Evolutionary conservation across 2,329 filamentous ascomycete species (phyloP), one percentile per base, ranked within the genome.

Genomic region (Zasmidium cellare): DNA sequence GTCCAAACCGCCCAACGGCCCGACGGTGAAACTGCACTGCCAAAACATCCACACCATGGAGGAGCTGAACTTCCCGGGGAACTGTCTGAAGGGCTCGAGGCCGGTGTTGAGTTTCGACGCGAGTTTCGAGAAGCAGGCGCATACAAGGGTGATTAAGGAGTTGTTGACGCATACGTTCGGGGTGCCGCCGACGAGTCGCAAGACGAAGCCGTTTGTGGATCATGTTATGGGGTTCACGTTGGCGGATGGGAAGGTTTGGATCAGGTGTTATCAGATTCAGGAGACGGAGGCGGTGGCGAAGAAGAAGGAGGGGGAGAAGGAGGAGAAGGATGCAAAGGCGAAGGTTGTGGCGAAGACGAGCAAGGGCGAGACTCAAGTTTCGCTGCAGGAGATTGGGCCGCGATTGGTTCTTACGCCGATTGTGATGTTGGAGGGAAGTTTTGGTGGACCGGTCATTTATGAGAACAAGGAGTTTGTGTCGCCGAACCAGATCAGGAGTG

Each of bases 401-500:
- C 85, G 94, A 47, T 93, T 97, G 67, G 92, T 97, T 25, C 80
- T 97, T 51, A 97, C 92, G 23, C 93, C 94, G 0, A 97, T 97
- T 65, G 87, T 97, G 57, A 96, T 97, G 65, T 87, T 96, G 67
- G 94, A 99, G 74, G 92, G 91, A 46, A 92, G 90, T 60, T 97
- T 99, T 68, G 93, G 93, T 54, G 94, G 94, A 0, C 93, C 94
- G 2, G 91, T 97, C 64, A 96, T 99, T 71, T 99, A 96, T 78
- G 91, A 97, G 81, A 97, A 97, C 80, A 94, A 91, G 82, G 89
- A 96, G 74, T 99, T 96, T 69, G 90, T 99, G 54, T 94, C 89
- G 66, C 94, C 94, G 9, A 99, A 99, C 84, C 69, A 97, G 77
- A 86, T 97, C 63, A 84, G 94, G 65, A 82, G 91, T 44, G 94